These are phyloP conservation scores for Leccinum variicolor DNA, from an alignment of 768 basidiomycete species.

Conservation along the genomic window DNA sequence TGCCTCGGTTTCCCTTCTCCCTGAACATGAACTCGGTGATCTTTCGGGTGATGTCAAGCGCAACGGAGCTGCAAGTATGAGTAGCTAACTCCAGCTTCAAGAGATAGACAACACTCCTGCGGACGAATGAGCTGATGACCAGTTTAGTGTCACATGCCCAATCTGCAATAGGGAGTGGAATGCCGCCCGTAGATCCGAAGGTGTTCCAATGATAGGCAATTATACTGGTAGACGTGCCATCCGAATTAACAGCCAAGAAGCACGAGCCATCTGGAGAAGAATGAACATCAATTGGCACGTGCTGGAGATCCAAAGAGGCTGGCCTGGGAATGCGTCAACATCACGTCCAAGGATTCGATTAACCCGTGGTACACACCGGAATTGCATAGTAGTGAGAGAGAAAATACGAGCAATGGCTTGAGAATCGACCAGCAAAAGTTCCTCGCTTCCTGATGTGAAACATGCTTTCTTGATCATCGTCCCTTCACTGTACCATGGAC, in stretches of 20 bases:
- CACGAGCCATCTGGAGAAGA: slow-evolving; percentile 58
- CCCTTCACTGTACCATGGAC: slow-evolving; percentile 43
- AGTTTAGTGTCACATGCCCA: slow-evolving; percentile 23
- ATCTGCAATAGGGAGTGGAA: slow-evolving; percentile 33
- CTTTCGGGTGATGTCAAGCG: slow-evolving; percentile 52
- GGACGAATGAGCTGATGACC: slow-evolving; percentile 44
- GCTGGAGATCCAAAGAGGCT: slow-evolving; percentile 40
- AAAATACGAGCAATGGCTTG: slow-evolving; percentile 44
- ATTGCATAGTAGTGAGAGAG: slow-evolving; percentile 52
- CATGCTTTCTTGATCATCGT: slow-evolving; percentile 35
- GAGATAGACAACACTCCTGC: slow-evolving; percentile 41
- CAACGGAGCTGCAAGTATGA: slow-evolving; percentile 40
- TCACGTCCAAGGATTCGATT: background rate
- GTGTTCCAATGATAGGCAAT: slow-evolving; percentile 54
- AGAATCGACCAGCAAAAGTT: slow-evolving; percentile 49
- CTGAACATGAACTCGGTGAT: slow-evolving; percentile 57
- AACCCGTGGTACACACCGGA: slow-evolving; percentile 36
- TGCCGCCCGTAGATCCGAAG: slow-evolving; percentile 51
- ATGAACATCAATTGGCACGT: slow-evolving; percentile 32
- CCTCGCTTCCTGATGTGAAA: slow-evolving; percentile 51
- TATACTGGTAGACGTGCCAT: slow-evolving; percentile 19
- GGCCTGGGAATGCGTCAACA: slow-evolving; percentile 32
- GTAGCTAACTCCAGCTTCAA: slow-evolving; percentile 36
- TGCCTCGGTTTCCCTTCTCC: slow-evolving; percentile 33
- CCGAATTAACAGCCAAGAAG: slow-evolving; percentile 34